Conservation (phyloP, 306 rosid genomes). For the Quillaja saponaria region DNA sequence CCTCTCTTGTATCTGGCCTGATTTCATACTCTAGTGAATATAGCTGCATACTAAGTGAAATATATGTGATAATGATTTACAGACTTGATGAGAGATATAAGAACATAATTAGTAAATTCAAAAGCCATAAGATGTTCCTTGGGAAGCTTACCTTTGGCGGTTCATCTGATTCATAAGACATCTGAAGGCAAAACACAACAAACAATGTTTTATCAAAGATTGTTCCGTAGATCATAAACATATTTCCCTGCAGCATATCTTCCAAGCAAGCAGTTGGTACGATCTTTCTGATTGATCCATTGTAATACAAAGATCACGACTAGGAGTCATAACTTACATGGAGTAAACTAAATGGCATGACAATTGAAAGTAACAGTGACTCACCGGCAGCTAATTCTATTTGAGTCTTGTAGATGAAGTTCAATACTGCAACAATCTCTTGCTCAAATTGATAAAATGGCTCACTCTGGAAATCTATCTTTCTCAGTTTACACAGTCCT, state of each 20-base stretch:
- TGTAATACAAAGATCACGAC: constrained; percentile 66
- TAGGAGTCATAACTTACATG: constrained; percentile 42
- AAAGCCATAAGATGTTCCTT: constrained; percentile 47
- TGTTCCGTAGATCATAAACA: constrained; percentile 49
- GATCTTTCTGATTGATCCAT: constrained; percentile 91
- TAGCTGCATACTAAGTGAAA: not conserved
- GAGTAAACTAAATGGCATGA: not conserved
- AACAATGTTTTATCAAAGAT: constrained; percentile 30
- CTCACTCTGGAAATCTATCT: constrained; percentile 71
- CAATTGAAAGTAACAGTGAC: constrained; percentile 33
- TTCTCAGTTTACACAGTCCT: constrained; percentile 77
- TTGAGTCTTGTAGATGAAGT: constrained; percentile 84
- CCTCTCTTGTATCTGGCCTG: too few relatives aligned
- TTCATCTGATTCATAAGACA: constrained; percentile 39
- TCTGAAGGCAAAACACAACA: constrained; percentile 61
- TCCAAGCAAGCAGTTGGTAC: constrained; percentile 84
- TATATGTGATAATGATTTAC: not conserved
- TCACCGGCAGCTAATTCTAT: constrained; percentile 92
- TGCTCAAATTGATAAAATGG: constrained; percentile 74
- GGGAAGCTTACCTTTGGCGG: constrained; percentile 82
- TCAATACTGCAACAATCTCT: constrained; percentile 72
- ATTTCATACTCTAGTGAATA: too few relatives aligned
- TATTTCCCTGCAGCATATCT: constrained; percentile 80
- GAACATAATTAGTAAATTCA: constrained; percentile 8
- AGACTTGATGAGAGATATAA: not conserved